Conservation (phyloP, 108 stramenopile genomes). For the Epithemia pelagica region DNA sequence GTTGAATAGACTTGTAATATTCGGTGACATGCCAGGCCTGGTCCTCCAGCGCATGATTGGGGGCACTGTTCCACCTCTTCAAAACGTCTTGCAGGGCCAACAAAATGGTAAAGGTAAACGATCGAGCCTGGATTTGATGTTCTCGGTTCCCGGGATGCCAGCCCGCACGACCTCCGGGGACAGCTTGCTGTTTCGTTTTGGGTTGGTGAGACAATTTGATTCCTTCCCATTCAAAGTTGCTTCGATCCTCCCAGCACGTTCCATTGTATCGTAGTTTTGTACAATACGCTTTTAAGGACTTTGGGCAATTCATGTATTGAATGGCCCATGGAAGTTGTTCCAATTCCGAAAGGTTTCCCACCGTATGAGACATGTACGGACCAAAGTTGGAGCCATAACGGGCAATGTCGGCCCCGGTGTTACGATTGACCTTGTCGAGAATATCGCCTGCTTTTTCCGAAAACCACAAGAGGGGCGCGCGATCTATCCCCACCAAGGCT, state of each 20-base stretch:
- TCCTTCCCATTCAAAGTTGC: constrained; percentile 12
- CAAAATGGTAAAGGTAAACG: constrained; percentile 45
- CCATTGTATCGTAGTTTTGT: constrained; percentile 39
- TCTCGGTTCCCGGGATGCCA: constrained; percentile 57
- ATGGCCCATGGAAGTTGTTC: constrained; percentile 39
- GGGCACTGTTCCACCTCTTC: constrained; percentile 41
- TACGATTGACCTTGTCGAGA: neutral
- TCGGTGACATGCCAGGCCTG: constrained; percentile 50
- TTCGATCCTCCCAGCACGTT: constrained; percentile 56
- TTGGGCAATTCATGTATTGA: constrained; percentile 44
- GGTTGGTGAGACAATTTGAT: constrained; percentile 19
- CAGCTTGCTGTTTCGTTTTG: constrained; percentile 24
- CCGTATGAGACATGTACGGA: neutral
- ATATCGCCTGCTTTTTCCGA: neutral
- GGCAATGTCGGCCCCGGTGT: neutral
- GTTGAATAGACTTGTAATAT: constrained; percentile 24
- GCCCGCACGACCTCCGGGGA: constrained; percentile 20
- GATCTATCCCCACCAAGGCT: constrained; percentile 40
- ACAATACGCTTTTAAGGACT: constrained; percentile 26
- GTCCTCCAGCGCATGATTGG: constrained; percentile 33
- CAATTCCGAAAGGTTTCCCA: constrained; percentile 4
- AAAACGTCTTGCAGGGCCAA: constrained; percentile 46
- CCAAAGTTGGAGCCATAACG: neutral
- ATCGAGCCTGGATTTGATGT: constrained; percentile 54
- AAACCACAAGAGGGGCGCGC: constrained; percentile 41